Conservation (phyloP, 345 rosid species). For the Eutrema yunnanense region DNA sequence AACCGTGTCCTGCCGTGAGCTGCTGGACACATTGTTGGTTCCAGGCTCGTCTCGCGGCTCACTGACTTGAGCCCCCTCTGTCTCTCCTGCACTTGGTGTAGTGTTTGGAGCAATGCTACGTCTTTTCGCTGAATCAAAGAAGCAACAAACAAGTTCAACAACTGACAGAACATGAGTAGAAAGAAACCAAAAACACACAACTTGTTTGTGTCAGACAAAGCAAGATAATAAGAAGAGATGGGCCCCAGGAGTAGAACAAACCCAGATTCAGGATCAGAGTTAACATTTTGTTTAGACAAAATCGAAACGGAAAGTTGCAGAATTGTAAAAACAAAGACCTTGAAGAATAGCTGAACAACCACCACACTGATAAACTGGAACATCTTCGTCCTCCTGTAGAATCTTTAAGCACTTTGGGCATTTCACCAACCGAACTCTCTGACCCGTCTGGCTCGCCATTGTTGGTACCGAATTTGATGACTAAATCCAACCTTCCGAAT, state of each 20-base stretch:
- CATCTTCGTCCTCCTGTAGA: slow-evolving; percentile 53
- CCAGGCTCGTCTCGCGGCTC: slow-evolving; percentile 17
- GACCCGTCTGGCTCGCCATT: slow-evolving; percentile 33
- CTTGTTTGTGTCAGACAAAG: neutral
- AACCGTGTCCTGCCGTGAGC: slow-evolving; percentile 21
- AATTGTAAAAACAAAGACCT: slow-evolving; percentile 37
- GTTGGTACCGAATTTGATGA: slow-evolving; percentile 10
- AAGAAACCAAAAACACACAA: neutral
- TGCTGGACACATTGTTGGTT: slow-evolving; percentile 30
- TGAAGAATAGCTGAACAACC: slow-evolving; percentile 52
- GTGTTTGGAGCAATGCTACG: slow-evolving; percentile 28
- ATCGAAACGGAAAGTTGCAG: neutral
- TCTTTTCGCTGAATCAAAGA: slow-evolving; percentile 47
- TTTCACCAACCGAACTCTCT: slow-evolving; percentile 51
- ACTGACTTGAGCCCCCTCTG: slow-evolving; percentile 21
- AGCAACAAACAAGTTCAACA: slow-evolving; percentile 15
- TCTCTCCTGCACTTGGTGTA: slow-evolving; percentile 28
- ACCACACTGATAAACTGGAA: slow-evolving; percentile 67
- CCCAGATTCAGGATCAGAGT: neutral
- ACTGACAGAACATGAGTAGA: neutral
- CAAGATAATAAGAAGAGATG: neutral
- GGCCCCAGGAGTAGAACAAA: neutral
- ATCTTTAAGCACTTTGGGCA: slow-evolving; percentile 60
- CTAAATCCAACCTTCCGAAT: neutral
- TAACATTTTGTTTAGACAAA: neutral